phyloP scores from a whole-genome alignment of 164 flowering plant species.

The Stephania yunnanensis region DNA sequence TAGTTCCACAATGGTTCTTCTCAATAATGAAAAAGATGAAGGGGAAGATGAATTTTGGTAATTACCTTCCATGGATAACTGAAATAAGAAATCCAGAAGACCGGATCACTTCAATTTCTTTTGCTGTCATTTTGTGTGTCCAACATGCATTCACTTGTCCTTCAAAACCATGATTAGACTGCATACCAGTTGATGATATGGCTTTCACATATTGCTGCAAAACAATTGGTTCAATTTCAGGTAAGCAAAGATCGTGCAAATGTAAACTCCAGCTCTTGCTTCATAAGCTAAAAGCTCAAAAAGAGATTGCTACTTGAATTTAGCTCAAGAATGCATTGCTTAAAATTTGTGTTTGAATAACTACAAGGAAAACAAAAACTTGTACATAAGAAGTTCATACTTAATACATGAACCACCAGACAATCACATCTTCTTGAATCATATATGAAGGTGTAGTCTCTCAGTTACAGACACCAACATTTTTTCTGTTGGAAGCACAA shows the following conservation, averaged over 20 bases:
- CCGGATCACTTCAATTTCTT: conserved; percentile 58
- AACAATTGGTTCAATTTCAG: background rate
- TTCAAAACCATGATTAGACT: conserved; percentile 77
- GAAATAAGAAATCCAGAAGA: conserved; percentile 76
- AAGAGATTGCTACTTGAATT: background rate
- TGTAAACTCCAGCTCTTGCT: background rate
- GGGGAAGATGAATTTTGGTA: background rate
- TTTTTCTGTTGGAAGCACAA: background rate
- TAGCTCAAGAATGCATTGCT: background rate
- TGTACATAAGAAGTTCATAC: background rate
- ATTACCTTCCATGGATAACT: conserved; percentile 91
- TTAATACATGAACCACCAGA: too few species aligned
- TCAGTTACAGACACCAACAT: background rate
- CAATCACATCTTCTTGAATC: too few species aligned
- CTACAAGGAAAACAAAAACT: background rate
- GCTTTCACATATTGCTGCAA: conserved; percentile 81
- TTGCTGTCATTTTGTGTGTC: conserved; percentile 67
- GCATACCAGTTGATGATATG: conserved; percentile 85
- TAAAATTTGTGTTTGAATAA: background rate
- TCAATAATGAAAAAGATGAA: conserved; percentile 3
- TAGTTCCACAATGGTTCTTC: background rate
- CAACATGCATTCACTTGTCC: conserved; percentile 94
- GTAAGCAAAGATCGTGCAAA: background rate
- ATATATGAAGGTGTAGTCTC: background rate
- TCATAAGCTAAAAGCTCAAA: background rate